These are phyloP conservation scores for Jatropha podagrica DNA, from an alignment of 441 rosid species.

Conservation along the genomic window DNA sequence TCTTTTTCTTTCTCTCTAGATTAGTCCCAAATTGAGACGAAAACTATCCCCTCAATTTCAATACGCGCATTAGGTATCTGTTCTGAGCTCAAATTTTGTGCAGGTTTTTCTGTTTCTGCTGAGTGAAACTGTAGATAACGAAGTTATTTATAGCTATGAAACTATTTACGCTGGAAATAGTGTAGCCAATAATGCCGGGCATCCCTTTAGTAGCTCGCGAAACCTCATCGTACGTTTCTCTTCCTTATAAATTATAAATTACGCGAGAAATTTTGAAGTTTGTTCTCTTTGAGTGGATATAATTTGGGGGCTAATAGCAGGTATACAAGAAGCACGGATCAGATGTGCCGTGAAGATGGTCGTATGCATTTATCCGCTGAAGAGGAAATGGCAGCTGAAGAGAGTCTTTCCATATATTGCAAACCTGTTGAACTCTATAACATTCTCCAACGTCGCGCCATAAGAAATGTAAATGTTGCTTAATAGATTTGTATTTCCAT, in stretches of 20 bases:
- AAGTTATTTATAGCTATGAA: constrained; percentile 33
- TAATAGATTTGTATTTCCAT: background rate
- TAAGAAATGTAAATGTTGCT: constrained; percentile 48
- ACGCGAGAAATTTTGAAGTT: background rate
- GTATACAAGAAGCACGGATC: constrained; percentile 75
- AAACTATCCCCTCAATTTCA: background rate
- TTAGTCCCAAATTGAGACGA: background rate
- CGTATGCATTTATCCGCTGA: constrained; percentile 73
- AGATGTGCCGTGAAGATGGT: constrained; percentile 91
- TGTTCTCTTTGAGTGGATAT: background rate
- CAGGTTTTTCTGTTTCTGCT: background rate
- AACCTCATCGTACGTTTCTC: constrained; percentile 61
- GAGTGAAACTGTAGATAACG: background rate
- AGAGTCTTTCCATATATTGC: constrained; percentile 78
- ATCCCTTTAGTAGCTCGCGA: constrained; percentile 81
- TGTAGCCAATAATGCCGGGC: constrained; percentile 79
- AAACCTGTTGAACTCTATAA: constrained; percentile 98
- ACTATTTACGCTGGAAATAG: constrained; percentile 26
- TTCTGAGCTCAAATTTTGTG: constrained; percentile 2
- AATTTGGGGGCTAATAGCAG: constrained; percentile 31
- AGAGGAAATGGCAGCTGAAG: constrained; percentile 90
- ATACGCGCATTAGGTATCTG: background rate
- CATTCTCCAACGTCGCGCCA: constrained; percentile 84
- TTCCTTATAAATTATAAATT: background rate
- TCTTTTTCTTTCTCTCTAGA: background rate